Evolutionary conservation across 2,329 filamentous ascomycete species (phyloP), one percentile per base, ranked within the genome.

Genomic region (Lecanicillium sp.): DNA sequence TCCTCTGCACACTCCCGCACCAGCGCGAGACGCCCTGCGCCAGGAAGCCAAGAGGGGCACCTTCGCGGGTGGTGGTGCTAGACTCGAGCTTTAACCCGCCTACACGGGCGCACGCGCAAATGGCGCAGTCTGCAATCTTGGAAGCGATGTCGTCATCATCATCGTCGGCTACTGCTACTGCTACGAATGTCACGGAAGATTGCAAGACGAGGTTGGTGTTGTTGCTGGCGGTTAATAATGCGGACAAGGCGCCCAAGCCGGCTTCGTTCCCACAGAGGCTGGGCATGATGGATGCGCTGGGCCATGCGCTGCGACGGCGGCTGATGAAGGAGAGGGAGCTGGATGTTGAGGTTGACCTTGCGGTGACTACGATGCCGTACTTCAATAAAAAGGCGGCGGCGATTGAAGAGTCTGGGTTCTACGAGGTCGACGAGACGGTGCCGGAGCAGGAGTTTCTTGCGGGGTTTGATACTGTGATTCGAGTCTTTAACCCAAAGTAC

Each of bases 391-490:
- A 90, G 60, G 75, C 77, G 7, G 48, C 52, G 11, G 76, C 75
- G 2, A 77, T 89, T 19, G 61, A 66, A 0, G 51, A 56, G 8
- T 56, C 58, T 0, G 61, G 63, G 0, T 62, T 64, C 28, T 78
- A 75, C 46, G 22, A 25, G 22, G 22, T 25, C 22, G 22, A 11
- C 6, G 22, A 25, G 14, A 34, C 52, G n/a, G n/a, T n/a, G 9
- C 52, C 56, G 7, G 63, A 70, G 38, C 82, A 87, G 50, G 62
- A 84, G 4, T 85, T 85, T 51, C 71, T 89, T 3, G 73, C 78
- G 2, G 85, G 85, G 19, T 90, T 78, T 54, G 85, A 90, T 51
- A 90, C 85, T 0, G 61, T 89, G 6, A 75, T 83, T 13, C 73
- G 85, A 15, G 76, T 43, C 37, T 75, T 85, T 38, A 67, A 84